Percentiles rank a stretch among this genome's conserved stretches.
Conservation (phyloP, 2,329 filamentous ascomycete genomes). For the Penicillium fuscoglaucum region DNA sequence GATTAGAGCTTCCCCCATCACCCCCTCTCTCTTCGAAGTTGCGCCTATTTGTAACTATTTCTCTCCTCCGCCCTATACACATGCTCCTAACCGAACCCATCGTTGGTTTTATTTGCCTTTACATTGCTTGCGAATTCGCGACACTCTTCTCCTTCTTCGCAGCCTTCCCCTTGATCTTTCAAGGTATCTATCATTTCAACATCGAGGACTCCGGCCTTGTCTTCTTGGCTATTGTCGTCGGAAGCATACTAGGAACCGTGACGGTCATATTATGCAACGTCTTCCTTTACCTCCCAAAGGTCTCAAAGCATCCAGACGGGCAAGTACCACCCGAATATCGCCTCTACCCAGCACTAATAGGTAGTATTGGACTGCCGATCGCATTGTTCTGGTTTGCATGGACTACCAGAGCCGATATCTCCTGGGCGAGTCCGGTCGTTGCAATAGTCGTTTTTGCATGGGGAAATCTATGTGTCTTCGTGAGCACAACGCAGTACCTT, state of each 20-base stretch:
- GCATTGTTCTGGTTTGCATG: conserved; percentile 26
- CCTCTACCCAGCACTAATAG: conserved; percentile 22
- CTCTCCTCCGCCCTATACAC: conserved; percentile 56
- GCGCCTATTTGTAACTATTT: conserved; percentile 27
- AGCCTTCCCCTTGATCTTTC: conserved; percentile 79
- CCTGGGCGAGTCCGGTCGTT: conserved; percentile 18
- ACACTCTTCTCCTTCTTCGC: conserved; percentile 84
- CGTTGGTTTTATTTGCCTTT: conserved; percentile 66
- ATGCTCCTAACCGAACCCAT: conserved; percentile 70
- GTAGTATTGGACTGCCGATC: conserved; percentile 19
- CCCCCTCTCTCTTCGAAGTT: conserved; percentile 11
- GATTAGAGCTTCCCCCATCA: conserved; percentile 1
- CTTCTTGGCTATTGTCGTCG: conserved; percentile 77
- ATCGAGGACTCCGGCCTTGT: conserved; percentile 69
- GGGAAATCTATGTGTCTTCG: conserved; percentile 24
- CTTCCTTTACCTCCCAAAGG: conserved; percentile 16
- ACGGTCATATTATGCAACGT: conserved; percentile 20
- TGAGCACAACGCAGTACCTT: conserved; percentile 21
- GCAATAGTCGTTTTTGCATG: conserved; percentile 21
- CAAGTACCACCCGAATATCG: conserved; percentile 18
- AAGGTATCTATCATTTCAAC: conserved; percentile 55
- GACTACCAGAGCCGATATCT: conserved; percentile 12
- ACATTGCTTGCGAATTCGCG: conserved; percentile 74
- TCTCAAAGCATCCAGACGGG: background rate
- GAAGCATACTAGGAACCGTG: conserved; percentile 58